A percentile compares a stretch with the other conserved stretches of the same genome.
Evolutionary conservation across 176 grass and related monocot species (phyloP).

Genomic region (Ananas comosus): DNA sequence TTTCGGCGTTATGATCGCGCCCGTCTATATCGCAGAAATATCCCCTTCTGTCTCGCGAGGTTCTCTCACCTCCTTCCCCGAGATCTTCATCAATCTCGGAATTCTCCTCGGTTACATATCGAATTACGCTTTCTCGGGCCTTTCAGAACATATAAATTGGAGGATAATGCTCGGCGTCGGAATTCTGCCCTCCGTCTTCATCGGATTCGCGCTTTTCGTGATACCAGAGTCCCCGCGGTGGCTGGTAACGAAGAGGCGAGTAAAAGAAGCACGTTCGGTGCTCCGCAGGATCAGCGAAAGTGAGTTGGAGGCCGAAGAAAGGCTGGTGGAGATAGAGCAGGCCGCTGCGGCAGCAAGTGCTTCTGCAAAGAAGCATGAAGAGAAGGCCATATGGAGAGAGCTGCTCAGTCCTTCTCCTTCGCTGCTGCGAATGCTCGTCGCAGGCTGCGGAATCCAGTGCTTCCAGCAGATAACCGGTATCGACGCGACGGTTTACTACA

Average conservation of each 20-base stretch:
- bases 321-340: conserved; percentile 51
- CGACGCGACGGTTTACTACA: conserved; percentile 66
- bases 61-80: conserved; percentile 49
- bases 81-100: conserved; percentile 68
- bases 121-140: conserved; percentile 39
- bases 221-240: conserved; percentile 81
- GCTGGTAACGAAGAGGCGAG: conserved; percentile 42
- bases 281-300: conserved; percentile 36
- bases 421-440: conserved; percentile 42
- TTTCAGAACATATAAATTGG: conserved; percentile 50
- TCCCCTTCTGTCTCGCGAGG: conserved; percentile 45
- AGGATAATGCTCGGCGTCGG: conserved; percentile 56
- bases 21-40: conserved; percentile 71
- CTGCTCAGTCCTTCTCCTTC: conserved; percentile 47
- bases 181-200: conserved; percentile 49
- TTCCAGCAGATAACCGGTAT: conserved; percentile 75
- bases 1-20: conserved; percentile 66
- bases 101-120: conserved; percentile 73
- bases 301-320: conserved; percentile 32
- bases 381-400: conserved; percentile 36
- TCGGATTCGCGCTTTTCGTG: conserved; percentile 43
- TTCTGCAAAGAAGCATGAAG: conserved; percentile 6
- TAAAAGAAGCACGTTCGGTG: conserved; percentile 33
- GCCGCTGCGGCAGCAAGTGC: conserved; percentile 15
- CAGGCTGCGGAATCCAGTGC: conserved; percentile 46